Conservation (phyloP, 257 asterid species). For the Mitragyna speciosa region DNA sequence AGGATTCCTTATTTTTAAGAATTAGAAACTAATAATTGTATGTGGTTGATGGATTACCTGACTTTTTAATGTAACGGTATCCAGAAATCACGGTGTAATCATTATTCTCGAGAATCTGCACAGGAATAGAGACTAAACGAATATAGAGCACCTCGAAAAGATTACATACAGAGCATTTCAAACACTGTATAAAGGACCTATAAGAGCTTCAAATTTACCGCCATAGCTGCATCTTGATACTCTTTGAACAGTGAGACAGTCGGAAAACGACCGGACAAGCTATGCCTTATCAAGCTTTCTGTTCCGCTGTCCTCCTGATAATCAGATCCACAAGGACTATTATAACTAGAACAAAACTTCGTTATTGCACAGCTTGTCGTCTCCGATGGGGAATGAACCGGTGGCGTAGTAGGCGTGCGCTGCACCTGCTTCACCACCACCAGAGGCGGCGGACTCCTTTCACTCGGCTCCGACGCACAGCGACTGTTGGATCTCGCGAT, state of each 20-base stretch:
- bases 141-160: background rate
- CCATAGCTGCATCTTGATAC: conserved; percentile 94
- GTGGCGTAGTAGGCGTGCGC: conserved; percentile 49
- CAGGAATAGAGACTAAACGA: conserved; percentile 14
- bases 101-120: conserved; percentile 85
- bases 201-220: conserved; percentile 45
- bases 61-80: conserved; percentile 64
- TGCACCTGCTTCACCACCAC: conserved; percentile 65
- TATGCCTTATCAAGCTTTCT: conserved; percentile 47
- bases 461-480: conserved; percentile 32
- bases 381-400: conserved; percentile 36
- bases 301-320: conserved; percentile 39
- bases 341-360: conserved; percentile 12
- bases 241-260: conserved; percentile 88
- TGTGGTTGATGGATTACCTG: conserved; percentile 48
- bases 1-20: conserved; percentile 7
- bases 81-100: conserved; percentile 85
- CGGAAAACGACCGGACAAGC: conserved; percentile 86
- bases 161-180: background rate
- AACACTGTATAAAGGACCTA: background rate
- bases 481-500: conserved; percentile 33
- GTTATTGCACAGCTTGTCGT: conserved; percentile 20
- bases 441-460: conserved; percentile 44
- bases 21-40: conserved; percentile 9
- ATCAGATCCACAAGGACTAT: conserved; percentile 39